Evolutionary conservation across 2,329 filamentous ascomycete genomes (phyloP).

Genomic region (Aureobasidium sp.): DNA sequence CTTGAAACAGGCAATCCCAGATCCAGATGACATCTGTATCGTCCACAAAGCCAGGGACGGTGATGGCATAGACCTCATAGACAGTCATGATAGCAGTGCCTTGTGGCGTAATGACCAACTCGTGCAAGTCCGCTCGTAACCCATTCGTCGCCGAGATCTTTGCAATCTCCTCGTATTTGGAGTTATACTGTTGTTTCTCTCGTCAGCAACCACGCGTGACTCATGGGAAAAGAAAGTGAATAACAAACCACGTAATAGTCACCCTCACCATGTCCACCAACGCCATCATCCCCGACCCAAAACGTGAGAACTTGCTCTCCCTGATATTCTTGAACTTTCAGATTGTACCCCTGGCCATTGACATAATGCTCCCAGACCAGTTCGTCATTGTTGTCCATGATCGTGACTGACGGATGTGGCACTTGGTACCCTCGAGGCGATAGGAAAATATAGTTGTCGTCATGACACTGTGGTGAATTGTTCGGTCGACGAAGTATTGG

Average conservation of each 20-base stretch:
- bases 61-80: slow-evolving; percentile 32
- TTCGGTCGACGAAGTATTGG: not conserved
- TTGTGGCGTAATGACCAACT: slow-evolving; percentile 35
- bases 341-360: slow-evolving; percentile 26
- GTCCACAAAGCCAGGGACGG: slow-evolving; percentile 18
- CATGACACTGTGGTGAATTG: not conserved
- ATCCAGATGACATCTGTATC: not conserved
- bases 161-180: slow-evolving; percentile 29
- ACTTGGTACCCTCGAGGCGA: slow-evolving; percentile 22
- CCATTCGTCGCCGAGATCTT: slow-evolving; percentile 28
- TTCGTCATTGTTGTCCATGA: slow-evolving; percentile 22
- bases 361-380: slow-evolving; percentile 26
- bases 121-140: slow-evolving; percentile 34
- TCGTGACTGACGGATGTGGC: slow-evolving; percentile 20
- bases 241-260: slow-evolving; percentile 22
- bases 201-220: not conserved
- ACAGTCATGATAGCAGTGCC: slow-evolving; percentile 37
- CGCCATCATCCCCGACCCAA: slow-evolving; percentile 30
- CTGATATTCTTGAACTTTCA: slow-evolving; percentile 28
- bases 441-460: slow-evolving; percentile 20
- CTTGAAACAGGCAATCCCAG: slow-evolving; percentile 37
- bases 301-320: slow-evolving; percentile 31
- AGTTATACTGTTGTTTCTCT: slow-evolving; percentile 16
- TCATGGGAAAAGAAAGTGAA: slow-evolving; percentile 2
- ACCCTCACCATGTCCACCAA: slow-evolving; percentile 28